Percentiles rank a stretch among this genome's conserved stretches.
These are phyloP conservation scores for Bacidia gigantensis DNA, from an alignment of 495 filamentous ascomycete genomes.

Conservation along the genomic window DNA sequence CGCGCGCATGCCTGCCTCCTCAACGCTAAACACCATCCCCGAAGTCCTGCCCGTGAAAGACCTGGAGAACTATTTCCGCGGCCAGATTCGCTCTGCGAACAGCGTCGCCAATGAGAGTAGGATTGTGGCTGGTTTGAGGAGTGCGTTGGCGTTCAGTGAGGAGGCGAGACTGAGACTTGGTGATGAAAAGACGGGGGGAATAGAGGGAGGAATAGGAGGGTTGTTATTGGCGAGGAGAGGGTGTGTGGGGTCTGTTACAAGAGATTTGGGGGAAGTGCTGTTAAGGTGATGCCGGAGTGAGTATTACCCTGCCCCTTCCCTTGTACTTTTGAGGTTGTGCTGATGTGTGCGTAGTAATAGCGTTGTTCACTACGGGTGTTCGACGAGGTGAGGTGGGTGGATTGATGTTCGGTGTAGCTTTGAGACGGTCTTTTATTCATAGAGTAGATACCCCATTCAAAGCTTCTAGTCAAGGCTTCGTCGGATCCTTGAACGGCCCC, in stretches of 20 bases:
- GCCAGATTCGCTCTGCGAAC: constrained; percentile 78
- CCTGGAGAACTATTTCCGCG: constrained; percentile 82
- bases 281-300: constrained; percentile 59
- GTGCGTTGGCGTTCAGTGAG: constrained; percentile 55
- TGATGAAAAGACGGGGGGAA: constrained; percentile 33
- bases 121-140: constrained; percentile 59
- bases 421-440: constrained; percentile 5
- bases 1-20: constrained; percentile 73
- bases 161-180: constrained; percentile 57
- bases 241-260: constrained; percentile 89
- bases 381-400: constrained; percentile 28
- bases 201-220: constrained; percentile 51
- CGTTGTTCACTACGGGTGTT: constrained; percentile 78
- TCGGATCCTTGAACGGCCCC: background rate
- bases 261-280: constrained; percentile 76
- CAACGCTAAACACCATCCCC: constrained; percentile 77
- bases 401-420: constrained; percentile 2
- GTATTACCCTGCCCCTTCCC: constrained; percentile 16
- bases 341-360: constrained; percentile 37
- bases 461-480: background rate
- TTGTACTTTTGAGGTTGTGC: constrained; percentile 70
- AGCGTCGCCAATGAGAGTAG: constrained; percentile 62
- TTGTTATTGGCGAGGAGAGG: constrained; percentile 71
- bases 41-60: constrained; percentile 59
- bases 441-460: constrained; percentile 29